Base-by-base conservation (phyloP, 305 asterid species). In the Ilex paraguariensis region DNA sequence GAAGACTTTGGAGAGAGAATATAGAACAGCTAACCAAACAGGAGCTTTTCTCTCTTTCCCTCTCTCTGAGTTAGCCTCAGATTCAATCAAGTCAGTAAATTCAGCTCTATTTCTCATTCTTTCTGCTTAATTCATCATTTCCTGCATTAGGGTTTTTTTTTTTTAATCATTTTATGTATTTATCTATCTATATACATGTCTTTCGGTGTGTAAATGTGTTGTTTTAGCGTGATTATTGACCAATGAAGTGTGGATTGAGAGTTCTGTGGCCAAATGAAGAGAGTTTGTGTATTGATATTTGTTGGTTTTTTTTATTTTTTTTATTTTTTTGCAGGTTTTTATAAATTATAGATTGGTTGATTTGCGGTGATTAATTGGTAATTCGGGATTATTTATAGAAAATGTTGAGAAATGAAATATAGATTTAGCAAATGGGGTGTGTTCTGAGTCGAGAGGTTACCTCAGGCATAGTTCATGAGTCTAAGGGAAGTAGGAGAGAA, bases 381-480 rank as follows among this genome's bases (percentile, higher is more conserved):
- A 21, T 12, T 60, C 7, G 32, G 14, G 54, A 48, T 66, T 51
- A 44, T 51, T 68, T 54, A 59, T 69, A 13, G 64, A 71, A 64
- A 57, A 72, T 75, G 72, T 66, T 68, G 63, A 65, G 79, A 64
- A 30, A 72, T 72, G 81, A 75, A 61, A 62, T 66, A 56, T 79
- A 66, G 76, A 10, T 63, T 76, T 72, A 65, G 56, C 59, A 49
- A 60, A 79, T 79, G 84, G 81, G 84, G 64, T 79, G 84, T 70
- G 77, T 79, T 57, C 52, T 79, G 36, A 75, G 84, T 61, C 73
- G 76, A 48, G 84, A 72, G 61, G 78, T 57, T 13, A 67, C 81
- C 8, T 66, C 79, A 0, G 81, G 74, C 13, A 51, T 70, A 60
- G 75, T 67, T 62, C 67, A 68, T 45, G 67, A 69, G 46, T 62